Evolutionary conservation across 2,329 filamentous ascomycete species (phyloP).

Genomic region (Zasmidium cellare): DNA sequence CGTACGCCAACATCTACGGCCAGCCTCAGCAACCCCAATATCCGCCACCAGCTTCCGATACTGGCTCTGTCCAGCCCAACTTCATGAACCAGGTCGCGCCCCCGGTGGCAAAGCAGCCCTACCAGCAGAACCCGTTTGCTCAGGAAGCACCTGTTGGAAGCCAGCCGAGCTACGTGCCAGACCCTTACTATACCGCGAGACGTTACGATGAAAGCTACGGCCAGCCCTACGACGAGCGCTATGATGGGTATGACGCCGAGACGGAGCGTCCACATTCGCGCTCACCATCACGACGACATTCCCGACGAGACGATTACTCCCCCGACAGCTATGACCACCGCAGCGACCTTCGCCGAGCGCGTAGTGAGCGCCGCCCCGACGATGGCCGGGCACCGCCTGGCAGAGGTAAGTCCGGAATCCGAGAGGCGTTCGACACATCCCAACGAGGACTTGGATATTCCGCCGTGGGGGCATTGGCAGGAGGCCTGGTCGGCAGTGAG

Average conservation of each 20-base stretch:
- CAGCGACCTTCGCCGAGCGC: slow-evolving; percentile 12
- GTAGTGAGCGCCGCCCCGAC: slow-evolving; percentile 18
- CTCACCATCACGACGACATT: not conserved
- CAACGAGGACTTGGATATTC: slow-evolving; percentile 28
- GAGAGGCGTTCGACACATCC: slow-evolving; percentile 28
- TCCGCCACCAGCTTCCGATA: slow-evolving; percentile 20
- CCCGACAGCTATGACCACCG: slow-evolving; percentile 13
- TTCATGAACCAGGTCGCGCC: slow-evolving; percentile 24
- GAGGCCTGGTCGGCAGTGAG: slow-evolving; percentile 30
- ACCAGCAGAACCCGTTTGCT: slow-evolving; percentile 31
- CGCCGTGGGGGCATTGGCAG: slow-evolving; percentile 31
- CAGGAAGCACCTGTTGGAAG: slow-evolving; percentile 24
- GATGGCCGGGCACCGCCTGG: slow-evolving; percentile 12
- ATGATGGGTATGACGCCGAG: slow-evolving; percentile 17
- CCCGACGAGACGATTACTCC: slow-evolving; percentile 12
- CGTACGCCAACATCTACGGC: slow-evolving; percentile 38
- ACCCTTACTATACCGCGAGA: slow-evolving; percentile 16
- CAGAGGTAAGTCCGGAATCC: slow-evolving; percentile 30
- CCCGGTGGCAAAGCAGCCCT: slow-evolving; percentile 19
- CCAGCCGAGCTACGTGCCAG: slow-evolving; percentile 21
- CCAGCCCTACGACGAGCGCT: slow-evolving; percentile 6
- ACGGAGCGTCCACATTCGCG: slow-evolving; percentile 8
- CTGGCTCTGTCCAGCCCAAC: slow-evolving; percentile 26
- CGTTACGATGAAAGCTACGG: slow-evolving; percentile 17
- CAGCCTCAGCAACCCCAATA: slow-evolving; percentile 16